These are phyloP conservation scores for Termitomyces sp. DNA, from an alignment of 768 basidiomycete genomes.

Conservation along the genomic window DNA sequence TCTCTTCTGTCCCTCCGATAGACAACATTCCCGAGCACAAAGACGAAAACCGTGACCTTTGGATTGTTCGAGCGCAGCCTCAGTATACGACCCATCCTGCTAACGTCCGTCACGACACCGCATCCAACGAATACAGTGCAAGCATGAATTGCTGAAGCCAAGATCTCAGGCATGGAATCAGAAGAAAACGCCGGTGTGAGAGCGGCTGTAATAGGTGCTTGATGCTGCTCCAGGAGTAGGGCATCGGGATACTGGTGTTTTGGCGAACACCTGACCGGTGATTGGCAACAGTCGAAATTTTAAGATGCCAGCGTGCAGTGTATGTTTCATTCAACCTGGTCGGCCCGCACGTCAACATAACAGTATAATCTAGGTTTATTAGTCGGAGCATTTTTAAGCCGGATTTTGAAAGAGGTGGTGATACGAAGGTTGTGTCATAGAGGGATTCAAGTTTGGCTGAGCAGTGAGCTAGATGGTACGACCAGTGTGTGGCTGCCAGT, in stretches of 20 bases:
- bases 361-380: too few species aligned
- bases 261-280: constrained; percentile 71
- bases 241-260: constrained; percentile 81
- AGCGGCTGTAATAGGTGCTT: constrained; percentile 96
- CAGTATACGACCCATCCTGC: constrained; percentile 89
- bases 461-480: too few species aligned
- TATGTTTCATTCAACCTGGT: too few species aligned
- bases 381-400: too few species aligned
- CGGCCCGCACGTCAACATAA: too few species aligned
- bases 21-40: constrained; percentile 62
- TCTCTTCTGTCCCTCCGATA: constrained; percentile 79
- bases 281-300: too few species aligned
- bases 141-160: constrained; percentile 87
- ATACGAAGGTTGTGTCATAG: too few species aligned
- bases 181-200: constrained; percentile 94
- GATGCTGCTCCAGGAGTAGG: constrained; percentile 90
- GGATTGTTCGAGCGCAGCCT: constrained; percentile 89
- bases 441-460: too few species aligned
- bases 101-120: constrained; percentile 87
- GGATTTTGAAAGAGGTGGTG: too few species aligned
- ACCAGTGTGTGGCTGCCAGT: too few species aligned
- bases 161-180: constrained; percentile 92
- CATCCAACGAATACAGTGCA: constrained; percentile 95
- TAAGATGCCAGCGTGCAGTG: too few species aligned
- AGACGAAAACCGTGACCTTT: constrained; percentile 54